Percentiles rank a stretch among this genome's conserved stretches.
Conservation (phyloP, 352 stramenopile species). For the Phytophthora citricola region DNA sequence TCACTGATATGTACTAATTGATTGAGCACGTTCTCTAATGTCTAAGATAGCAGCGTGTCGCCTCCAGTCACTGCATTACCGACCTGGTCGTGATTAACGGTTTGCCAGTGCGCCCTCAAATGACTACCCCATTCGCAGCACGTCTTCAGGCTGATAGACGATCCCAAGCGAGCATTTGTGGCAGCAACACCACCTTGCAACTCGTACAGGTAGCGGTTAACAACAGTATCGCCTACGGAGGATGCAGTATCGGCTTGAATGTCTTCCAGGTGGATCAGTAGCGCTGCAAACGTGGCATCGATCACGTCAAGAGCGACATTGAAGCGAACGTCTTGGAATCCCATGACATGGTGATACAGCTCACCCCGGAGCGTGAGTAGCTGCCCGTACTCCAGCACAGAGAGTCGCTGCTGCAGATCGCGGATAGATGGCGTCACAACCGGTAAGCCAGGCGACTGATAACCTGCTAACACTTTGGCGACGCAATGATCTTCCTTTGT, state of each 20-base stretch:
- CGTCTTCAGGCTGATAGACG: no score
- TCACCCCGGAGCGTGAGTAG: constrained; percentile 7
- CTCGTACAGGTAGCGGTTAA: not conserved
- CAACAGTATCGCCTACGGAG: not conserved
- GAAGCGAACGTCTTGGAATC: not conserved
- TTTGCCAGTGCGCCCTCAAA: no score
- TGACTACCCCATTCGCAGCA: no score
- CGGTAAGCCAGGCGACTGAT: constrained; percentile 10
- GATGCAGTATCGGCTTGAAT: not conserved
- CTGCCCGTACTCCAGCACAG: constrained; percentile 6
- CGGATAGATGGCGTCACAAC: constrained; percentile 7
- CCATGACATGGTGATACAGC: constrained; percentile 4
- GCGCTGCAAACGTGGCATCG: constrained; percentile 7
- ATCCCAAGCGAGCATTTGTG: no score
- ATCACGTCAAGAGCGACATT: constrained; percentile 1
- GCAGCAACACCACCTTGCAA: no score
- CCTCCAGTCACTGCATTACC: no score
- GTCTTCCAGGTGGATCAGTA: constrained; percentile 12
- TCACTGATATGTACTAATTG: no score
- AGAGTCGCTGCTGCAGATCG: not conserved
- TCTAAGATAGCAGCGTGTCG: no score
- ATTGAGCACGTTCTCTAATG: no score
- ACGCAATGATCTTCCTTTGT: constrained; percentile 30
- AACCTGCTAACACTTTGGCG: constrained; percentile 22
- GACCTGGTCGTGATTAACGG: no score